Percentiles rank a stretch among this genome's conserved stretches.
phyloP scores from a whole-genome alignment of 306 rosid genomes.

The Quercus aquifolioides region DNA sequence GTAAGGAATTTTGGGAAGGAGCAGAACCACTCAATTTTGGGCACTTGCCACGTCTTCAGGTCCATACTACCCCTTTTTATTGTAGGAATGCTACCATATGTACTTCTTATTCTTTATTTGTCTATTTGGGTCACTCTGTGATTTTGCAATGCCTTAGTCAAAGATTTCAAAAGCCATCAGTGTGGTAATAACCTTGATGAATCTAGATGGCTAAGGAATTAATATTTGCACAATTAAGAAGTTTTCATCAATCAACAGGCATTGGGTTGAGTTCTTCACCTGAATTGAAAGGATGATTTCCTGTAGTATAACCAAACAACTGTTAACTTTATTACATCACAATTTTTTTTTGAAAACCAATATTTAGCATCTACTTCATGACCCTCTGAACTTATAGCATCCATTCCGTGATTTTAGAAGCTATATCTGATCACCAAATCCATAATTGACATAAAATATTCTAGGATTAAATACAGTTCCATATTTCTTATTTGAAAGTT shows the following conservation, averaged over 20 bases:
- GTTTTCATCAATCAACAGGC: not conserved
- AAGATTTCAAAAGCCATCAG: not conserved
- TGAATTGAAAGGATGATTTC: not conserved
- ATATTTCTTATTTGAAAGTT: not conserved
- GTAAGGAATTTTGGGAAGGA: slow-evolving; percentile 84
- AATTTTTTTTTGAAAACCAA: not conserved
- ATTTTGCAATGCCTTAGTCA: not conserved
- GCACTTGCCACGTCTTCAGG: slow-evolving; percentile 95
- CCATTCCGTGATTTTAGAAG: not conserved
- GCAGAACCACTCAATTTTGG: slow-evolving; percentile 84
- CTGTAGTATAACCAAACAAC: not conserved
- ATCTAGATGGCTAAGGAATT: not conserved
- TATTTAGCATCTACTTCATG: not conserved
- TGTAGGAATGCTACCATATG: not conserved
- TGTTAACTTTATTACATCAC: not conserved
- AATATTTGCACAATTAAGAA: not conserved
- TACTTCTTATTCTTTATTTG: slow-evolving; percentile 7
- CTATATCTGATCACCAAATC: not conserved
- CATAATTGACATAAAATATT: not conserved
- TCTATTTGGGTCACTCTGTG: slow-evolving; percentile 10
- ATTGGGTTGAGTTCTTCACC: not conserved
- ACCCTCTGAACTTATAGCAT: not conserved
- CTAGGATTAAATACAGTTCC: not conserved
- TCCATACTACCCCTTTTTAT: slow-evolving; percentile 27
- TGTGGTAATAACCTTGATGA: not conserved